Percentiles rank a stretch among this genome's conserved stretches.
Conservation (phyloP, 306 rosid genomes). For the Lotus japonicus region DNA sequence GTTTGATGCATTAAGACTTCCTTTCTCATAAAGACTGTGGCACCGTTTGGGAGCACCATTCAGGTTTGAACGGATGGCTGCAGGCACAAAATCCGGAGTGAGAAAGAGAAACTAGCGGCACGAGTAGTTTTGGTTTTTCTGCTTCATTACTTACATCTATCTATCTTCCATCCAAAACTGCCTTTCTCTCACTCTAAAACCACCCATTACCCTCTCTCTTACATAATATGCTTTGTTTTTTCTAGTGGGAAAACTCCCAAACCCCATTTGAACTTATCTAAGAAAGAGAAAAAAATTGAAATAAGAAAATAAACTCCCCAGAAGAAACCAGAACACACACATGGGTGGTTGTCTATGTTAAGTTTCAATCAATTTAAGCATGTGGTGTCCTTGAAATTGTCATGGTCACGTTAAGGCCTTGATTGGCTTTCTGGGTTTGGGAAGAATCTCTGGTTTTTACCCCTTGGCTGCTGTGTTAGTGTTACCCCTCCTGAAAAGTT, state of each 20-base stretch:
- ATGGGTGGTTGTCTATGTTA: not conserved
- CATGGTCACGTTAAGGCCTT: not conserved
- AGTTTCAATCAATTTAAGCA: conserved; percentile 3
- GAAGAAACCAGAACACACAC: conserved; percentile 52
- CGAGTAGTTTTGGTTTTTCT: conserved; percentile 43
- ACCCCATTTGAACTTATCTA: conserved; percentile 52
- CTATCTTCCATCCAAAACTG: conserved; percentile 10
- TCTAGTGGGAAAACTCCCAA: conserved; percentile 16
- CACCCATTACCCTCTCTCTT: conserved; percentile 24
- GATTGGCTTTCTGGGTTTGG: conserved; percentile 32
- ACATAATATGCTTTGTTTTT: conserved; percentile 11
- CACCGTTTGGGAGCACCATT: conserved; percentile 68
- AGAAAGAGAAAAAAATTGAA: not conserved
- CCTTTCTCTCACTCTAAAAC: conserved; percentile 35
- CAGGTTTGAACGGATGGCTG: conserved; percentile 47
- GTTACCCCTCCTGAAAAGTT: not conserved
- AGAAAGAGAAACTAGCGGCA: conserved; percentile 39
- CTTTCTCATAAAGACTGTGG: conserved; percentile 38
- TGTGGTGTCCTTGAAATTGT: not conserved
- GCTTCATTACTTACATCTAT: not conserved
- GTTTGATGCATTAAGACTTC: too few relatives aligned
- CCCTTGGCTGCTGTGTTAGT: too few relatives aligned
- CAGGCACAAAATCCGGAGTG: conserved; percentile 59
- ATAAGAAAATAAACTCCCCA: conserved; percentile 13
- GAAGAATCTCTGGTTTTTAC: not conserved